A percentile compares a stretch with the other conserved stretches of the same genome.
phyloP scores from a whole-genome alignment of 257 asterid species.

The Striga asiatica region DNA sequence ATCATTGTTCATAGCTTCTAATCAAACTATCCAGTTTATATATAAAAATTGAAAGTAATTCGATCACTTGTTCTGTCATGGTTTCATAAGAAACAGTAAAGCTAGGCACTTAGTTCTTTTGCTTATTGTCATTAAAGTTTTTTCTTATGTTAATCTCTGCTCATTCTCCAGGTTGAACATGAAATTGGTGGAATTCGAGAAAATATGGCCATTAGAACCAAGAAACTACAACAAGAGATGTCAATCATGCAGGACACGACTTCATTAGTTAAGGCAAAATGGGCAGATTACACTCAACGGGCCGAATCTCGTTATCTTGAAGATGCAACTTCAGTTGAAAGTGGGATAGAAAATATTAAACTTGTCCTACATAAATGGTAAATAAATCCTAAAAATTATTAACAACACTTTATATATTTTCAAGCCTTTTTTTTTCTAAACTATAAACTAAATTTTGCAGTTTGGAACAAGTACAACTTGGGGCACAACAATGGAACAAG shows the following conservation, averaged over 20 bases:
- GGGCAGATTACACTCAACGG: slow-evolving; percentile 47
- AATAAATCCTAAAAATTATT: too few relatives aligned
- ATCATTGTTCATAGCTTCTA: too few relatives aligned
- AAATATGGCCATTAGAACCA: not conserved
- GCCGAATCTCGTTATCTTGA: slow-evolving; percentile 63
- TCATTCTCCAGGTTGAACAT: not conserved
- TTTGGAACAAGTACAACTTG: slow-evolving; percentile 72
- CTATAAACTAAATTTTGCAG: slow-evolving; percentile 32
- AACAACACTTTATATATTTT: too few relatives aligned
- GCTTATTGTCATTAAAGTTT: too few relatives aligned
- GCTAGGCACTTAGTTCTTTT: too few relatives aligned
- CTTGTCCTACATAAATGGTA: slow-evolving; percentile 67
- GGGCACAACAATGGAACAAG: slow-evolving; percentile 73
- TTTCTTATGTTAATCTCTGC: not conserved
- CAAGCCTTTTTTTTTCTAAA: not conserved
- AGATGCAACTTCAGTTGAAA: slow-evolving; percentile 63
- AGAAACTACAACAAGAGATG: not conserved
- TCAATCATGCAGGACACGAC: slow-evolving; percentile 20
- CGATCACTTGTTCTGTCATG: too few relatives aligned
- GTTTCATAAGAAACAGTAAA: too few relatives aligned
- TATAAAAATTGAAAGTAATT: too few relatives aligned
- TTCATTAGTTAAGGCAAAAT: slow-evolving; percentile 53
- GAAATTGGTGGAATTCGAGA: not conserved
- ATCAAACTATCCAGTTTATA: too few relatives aligned
- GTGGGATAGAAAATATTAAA: slow-evolving; percentile 63